Evolutionary conservation across 768 basidiomycete genomes (phyloP), one percentile per base, ranked within the genome.

Genomic region (Lactarius vividus): DNA sequence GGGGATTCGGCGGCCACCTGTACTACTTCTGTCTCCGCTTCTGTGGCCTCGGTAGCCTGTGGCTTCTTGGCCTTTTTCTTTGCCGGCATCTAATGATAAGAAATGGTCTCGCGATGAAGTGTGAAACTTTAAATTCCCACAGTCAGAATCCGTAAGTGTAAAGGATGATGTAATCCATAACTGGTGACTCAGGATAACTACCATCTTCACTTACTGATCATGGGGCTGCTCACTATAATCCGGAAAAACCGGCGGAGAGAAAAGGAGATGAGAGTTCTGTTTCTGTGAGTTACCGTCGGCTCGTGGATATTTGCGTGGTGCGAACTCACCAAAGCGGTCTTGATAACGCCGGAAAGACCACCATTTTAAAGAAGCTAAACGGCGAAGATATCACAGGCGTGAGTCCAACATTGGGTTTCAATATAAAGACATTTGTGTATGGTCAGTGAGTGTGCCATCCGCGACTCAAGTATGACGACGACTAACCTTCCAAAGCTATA

Each of bases 331-430:
- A 40, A 74, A 98, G 96, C 53, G 96, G 97, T 10, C 86, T 99
- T 18, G 97, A 98, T 76, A 98, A 99, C 74, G 97, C 96, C 2
- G 97, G 97, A 61, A 98, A 99, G 81, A 98, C 97, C 2, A 99
- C 96, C 2, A 97, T 98, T 70, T 77, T 98, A 65, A 98, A 98
- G 81, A 93, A 92, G 76, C 82, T 98, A 68, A 96, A 92, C 68
- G 90, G 88, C 26, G 96, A 98, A 77, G 92, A 96, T 76, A 94
- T 96, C 71, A 82, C 82, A 72, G 84, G 82, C 59, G 87, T 98
- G 62, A 93, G 90, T 72, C 97, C 97, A 2, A 98, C 97, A 11
- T 80, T 99, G 16, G 97, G 97, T 13, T 99, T 99, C 83, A 97
- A 98, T 76, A 99, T 98, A 82, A 96, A 96, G 82, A 97, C 96